Conservation (phyloP, 2,329 filamentous ascomycete species). For the Pyricularia sp. region DNA sequence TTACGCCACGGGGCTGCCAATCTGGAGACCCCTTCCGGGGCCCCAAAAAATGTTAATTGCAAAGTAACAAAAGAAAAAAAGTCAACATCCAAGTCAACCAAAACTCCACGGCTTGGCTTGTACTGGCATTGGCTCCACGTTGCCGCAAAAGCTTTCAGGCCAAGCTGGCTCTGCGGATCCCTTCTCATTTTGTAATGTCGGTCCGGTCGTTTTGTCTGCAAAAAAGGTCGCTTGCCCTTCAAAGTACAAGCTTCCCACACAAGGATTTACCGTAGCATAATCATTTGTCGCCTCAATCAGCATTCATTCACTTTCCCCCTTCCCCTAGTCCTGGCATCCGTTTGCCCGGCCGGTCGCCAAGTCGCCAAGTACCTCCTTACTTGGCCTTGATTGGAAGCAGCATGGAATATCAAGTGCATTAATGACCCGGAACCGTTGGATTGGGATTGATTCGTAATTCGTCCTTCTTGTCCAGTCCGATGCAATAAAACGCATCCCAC, state of each 20-base stretch:
- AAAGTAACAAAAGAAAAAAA: no score
- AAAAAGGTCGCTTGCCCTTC: no score
- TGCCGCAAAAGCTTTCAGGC: neutral
- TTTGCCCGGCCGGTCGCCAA: slow-evolving; percentile 1
- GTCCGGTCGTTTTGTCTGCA: no score
- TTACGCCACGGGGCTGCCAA: neutral
- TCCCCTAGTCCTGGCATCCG: neutral
- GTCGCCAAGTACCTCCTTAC: neutral
- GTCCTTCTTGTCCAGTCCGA: neutral
- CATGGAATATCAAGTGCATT: neutral
- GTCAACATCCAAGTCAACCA: neutral
- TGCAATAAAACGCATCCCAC: neutral
- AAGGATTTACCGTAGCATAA: no score
- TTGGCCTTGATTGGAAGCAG: neutral
- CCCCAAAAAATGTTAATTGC: neutral
- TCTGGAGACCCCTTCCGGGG: neutral
- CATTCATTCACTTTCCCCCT: no score
- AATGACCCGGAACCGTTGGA: neutral
- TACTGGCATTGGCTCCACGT: neutral
- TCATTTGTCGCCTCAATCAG: no score
- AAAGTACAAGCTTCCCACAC: no score
- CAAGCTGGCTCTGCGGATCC: neutral
- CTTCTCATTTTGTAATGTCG: neutral
- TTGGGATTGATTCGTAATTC: neutral
- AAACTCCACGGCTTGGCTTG: neutral